Percentiles rank a stretch among this genome's conserved stretches.
phyloP scores from a whole-genome alignment of 2,329 filamentous ascomycete species.

The Alternaria brassicicola region DNA sequence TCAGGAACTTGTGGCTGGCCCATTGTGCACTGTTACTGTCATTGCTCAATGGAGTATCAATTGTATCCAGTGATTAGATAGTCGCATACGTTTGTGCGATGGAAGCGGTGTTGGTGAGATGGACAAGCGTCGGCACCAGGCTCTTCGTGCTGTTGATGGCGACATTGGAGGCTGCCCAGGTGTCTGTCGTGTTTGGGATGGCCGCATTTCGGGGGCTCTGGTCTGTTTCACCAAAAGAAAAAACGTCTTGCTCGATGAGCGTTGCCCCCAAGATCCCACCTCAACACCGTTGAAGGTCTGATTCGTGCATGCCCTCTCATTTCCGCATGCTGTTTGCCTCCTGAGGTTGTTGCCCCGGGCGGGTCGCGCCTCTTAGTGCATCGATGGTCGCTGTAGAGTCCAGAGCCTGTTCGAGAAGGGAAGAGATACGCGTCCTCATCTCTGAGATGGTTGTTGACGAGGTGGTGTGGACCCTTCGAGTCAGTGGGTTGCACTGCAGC shows the following conservation, averaged over 20 bases:
- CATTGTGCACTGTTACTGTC: not conserved
- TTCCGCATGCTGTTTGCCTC: not conserved
- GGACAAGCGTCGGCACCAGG: not conserved
- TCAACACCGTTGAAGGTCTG: not conserved
- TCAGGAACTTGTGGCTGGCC: not conserved
- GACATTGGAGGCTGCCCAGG: not conserved
- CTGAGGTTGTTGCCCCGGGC: not conserved
- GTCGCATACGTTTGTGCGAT: not conserved
- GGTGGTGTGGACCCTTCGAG: not conserved
- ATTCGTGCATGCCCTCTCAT: slow-evolving; percentile 2
- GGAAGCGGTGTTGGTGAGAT: not conserved
- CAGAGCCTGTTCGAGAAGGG: not conserved
- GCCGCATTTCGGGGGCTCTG: not conserved
- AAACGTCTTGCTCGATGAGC: not conserved
- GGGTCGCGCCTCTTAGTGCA: not conserved
- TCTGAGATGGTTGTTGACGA: not conserved
- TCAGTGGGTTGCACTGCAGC: not conserved
- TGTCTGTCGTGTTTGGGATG: not conserved
- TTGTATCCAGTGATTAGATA: not conserved
- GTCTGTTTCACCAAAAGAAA: not conserved
- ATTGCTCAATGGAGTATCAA: not conserved
- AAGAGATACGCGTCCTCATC: not conserved
- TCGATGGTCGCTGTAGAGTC: not conserved
- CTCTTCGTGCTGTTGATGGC: not conserved
- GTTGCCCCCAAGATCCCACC: not conserved